Evolutionary conservation across 2,329 filamentous ascomycete species (phyloP).

Genomic region (Diplocarpon mali): DNA sequence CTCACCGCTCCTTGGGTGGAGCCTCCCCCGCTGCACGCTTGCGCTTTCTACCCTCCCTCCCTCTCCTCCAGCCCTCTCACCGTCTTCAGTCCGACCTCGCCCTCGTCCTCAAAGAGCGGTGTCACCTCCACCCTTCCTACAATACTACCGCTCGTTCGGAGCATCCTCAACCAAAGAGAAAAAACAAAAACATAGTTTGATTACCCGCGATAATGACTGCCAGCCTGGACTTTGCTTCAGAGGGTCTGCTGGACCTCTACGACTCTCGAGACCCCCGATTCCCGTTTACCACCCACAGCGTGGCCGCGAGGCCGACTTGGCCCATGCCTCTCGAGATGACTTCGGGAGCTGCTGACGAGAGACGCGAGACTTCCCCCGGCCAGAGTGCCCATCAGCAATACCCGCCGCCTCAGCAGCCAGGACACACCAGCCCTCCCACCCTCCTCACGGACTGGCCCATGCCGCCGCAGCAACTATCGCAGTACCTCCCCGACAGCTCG

Average conservation of each 20-base stretch:
- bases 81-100: constrained; percentile 25
- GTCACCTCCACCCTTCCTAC: constrained; percentile 28
- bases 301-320: constrained; percentile 28
- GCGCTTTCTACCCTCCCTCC: constrained; percentile 15
- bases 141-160: constrained; percentile 34
- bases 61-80: constrained; percentile 20
- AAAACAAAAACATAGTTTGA: constrained; percentile 13
- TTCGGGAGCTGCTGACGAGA: constrained; percentile 24
- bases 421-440: constrained; percentile 37
- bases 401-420: constrained; percentile 29
- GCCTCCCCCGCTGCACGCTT: constrained; percentile 11
- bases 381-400: constrained; percentile 34
- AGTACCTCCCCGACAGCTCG: constrained; percentile 26
- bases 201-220: constrained; percentile 38
- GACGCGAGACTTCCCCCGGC: constrained; percentile 23
- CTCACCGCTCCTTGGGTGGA: constrained; percentile 24
- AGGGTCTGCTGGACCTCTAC: constrained; percentile 51
- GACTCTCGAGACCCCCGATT: constrained; percentile 45
- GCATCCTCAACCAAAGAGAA: constrained; percentile 4
- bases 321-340: constrained; percentile 27
- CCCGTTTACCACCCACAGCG: constrained; percentile 36
- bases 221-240: constrained; percentile 49
- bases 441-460: constrained; percentile 52
- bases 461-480: constrained; percentile 26
- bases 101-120: constrained; percentile 27